Conservation (phyloP, 2,329 filamentous ascomycete species). For the Monilinia polystroma region DNA sequence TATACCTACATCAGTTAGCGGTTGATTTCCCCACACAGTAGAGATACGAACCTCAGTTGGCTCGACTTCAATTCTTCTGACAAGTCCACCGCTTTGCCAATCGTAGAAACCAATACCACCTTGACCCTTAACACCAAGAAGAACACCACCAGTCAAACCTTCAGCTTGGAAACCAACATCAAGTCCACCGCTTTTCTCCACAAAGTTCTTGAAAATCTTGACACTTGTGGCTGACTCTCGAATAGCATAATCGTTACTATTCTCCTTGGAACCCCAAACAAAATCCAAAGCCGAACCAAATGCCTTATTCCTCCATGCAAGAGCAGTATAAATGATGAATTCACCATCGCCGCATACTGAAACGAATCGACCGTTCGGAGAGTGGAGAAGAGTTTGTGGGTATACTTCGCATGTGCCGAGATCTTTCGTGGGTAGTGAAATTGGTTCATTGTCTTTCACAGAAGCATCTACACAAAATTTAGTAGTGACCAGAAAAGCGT, state of each 20-base stretch:
- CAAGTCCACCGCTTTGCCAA: slow-evolving; percentile 85
- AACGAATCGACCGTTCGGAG: slow-evolving; percentile 89
- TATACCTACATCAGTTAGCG: slow-evolving; percentile 61
- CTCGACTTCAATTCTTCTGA: slow-evolving; percentile 85
- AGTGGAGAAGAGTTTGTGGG: slow-evolving; percentile 90
- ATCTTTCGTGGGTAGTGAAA: slow-evolving; percentile 87
- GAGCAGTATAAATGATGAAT: slow-evolving; percentile 97
- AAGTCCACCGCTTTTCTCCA: slow-evolving; percentile 82
- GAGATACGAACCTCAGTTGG: slow-evolving; percentile 46
- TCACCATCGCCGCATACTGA: slow-evolving; percentile 93
- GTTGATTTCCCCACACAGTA: background rate
- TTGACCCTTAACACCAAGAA: slow-evolving; percentile 92
- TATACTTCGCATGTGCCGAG: slow-evolving; percentile 96
- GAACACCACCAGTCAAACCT: slow-evolving; percentile 80
- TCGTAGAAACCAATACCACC: slow-evolving; percentile 96
- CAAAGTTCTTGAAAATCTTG: slow-evolving; percentile 99
- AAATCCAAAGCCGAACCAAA: slow-evolving; percentile 96
- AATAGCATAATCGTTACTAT: slow-evolving; percentile 98
- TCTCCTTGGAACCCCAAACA: slow-evolving; percentile 94
- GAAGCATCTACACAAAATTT: slow-evolving; percentile 59
- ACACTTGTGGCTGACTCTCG: slow-evolving; percentile 91
- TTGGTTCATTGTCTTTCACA: slow-evolving; percentile 84
- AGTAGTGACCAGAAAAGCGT: slow-evolving; percentile 28
- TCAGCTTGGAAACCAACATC: slow-evolving; percentile 96
- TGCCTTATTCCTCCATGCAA: slow-evolving; percentile 95